Conservation (phyloP, 2,329 filamentous ascomycete genomes). For the Diaporthe aspalathi region DNA sequence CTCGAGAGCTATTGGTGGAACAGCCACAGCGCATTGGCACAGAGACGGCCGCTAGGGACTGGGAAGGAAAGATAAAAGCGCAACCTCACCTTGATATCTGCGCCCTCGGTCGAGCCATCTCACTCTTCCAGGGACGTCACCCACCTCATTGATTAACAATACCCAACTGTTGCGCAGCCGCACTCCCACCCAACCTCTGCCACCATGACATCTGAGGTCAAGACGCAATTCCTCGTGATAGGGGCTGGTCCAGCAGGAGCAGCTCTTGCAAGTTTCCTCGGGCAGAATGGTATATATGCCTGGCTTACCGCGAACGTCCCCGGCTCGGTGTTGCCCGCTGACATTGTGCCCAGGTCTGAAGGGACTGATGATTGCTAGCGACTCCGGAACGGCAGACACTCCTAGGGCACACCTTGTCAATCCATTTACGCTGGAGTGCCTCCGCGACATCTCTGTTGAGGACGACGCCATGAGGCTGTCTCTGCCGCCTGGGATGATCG, state of each 20-base stretch:
- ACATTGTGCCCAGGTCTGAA: slow-evolving; percentile 20
- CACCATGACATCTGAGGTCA: slow-evolving; percentile 17
- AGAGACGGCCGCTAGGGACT: not conserved
- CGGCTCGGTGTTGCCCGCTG: not conserved
- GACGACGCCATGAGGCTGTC: slow-evolving; percentile 47
- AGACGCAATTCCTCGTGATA: slow-evolving; percentile 39
- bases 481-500: slow-evolving; percentile 47
- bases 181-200: not conserved
- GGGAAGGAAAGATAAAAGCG: not conserved
- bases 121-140: not conserved
- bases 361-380: slow-evolving; percentile 29
- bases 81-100: not conserved
- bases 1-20: slow-evolving; percentile 2
- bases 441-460: slow-evolving; percentile 53
- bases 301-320: not conserved
- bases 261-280: slow-evolving; percentile 34
- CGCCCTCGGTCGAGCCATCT: too few species aligned
- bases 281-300: slow-evolving; percentile 32
- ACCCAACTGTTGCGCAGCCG: not conserved
- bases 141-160: not conserved
- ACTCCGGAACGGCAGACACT: slow-evolving; percentile 33
- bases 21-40: not conserved
- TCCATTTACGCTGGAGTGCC: slow-evolving; percentile 48
- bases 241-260: slow-evolving; percentile 34
- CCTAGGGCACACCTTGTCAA: slow-evolving; percentile 37